These are phyloP conservation scores for Rugonectria rugulosa DNA, from an alignment of 2,329 filamentous ascomycete species.

Conservation along the genomic window DNA sequence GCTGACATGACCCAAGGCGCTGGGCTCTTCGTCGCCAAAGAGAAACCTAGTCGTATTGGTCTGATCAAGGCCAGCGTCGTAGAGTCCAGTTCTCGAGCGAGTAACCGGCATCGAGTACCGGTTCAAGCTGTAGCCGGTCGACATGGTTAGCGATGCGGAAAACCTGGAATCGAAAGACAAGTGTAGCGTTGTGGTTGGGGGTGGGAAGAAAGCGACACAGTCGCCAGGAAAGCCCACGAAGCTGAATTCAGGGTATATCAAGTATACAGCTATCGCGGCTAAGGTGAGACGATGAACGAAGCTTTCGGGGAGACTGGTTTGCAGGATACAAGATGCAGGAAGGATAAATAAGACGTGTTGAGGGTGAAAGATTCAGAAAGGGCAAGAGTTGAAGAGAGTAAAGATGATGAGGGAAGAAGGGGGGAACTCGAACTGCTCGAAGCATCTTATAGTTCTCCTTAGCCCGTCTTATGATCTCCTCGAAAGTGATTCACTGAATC, in stretches of 20 bases:
- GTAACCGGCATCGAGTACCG: constrained; percentile 95
- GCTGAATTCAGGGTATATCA: neutral
- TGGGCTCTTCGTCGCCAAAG: constrained; percentile 78
- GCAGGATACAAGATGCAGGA: no score
- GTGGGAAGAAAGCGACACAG: neutral
- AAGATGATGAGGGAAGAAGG: neutral
- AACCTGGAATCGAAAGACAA: neutral
- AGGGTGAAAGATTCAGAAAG: neutral
- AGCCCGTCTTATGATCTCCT: neutral
- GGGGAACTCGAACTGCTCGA: neutral
- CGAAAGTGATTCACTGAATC: constrained; percentile 15
- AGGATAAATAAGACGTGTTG: neutral
- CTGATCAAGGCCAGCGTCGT: constrained; percentile 76
- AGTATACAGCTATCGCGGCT: neutral
- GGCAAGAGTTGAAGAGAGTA: neutral
- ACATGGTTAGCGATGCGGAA: constrained; percentile 30
- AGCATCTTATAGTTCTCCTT: constrained; percentile 4
- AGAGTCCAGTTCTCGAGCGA: constrained; percentile 70
- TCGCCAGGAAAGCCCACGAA: neutral
- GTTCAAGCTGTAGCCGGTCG: constrained; percentile 67
- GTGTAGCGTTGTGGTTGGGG: no score
- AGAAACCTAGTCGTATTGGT: constrained; percentile 87
- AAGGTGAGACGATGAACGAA: neutral
- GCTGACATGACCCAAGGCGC: constrained; percentile 58
- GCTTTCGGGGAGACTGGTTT: no score